Percentiles rank a stretch among this genome's conserved stretches.
These are phyloP conservation scores for Ascochyta viciae-villosae DNA, from an alignment of 2,329 filamentous ascomycete genomes.

Conservation along the genomic window DNA sequence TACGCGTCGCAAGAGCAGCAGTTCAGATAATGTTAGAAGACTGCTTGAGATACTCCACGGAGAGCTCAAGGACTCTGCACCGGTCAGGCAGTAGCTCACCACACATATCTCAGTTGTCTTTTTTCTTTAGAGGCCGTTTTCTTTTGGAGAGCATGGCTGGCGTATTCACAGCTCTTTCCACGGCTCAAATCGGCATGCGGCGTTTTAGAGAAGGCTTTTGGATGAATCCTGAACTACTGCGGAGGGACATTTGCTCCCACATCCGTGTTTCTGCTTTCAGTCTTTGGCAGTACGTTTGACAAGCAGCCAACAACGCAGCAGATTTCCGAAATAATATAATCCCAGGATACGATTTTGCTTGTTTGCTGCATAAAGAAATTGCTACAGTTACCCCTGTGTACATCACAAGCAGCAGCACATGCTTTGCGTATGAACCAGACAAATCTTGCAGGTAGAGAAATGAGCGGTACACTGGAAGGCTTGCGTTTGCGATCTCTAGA, in stretches of 20 bases:
- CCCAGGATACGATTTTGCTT: background rate
- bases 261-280: background rate
- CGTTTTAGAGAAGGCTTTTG: conserved; percentile 1
- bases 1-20: conserved; percentile 34
- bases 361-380: background rate
- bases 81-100: conserved; percentile 28
- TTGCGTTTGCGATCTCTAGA: background rate
- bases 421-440: too few species aligned
- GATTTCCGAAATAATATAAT: background rate
- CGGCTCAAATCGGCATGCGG: background rate
- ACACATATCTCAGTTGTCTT: conserved; percentile 5
- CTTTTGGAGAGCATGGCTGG: background rate
- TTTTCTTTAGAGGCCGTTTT: conserved; percentile 19
- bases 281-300: background rate
- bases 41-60: conserved; percentile 49
- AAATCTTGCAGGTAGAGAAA: background rate
- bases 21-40: conserved; percentile 47
- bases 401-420: too few species aligned
- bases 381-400: background rate
- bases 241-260: background rate
- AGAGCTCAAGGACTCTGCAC: conserved; percentile 38
- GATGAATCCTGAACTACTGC: background rate
- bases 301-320: too few species aligned
- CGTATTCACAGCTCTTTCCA: background rate
- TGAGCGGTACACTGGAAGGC: background rate